Percentiles rank a stretch among this genome's conserved stretches.
These are phyloP conservation scores for Allomyces arbusculus DNA, from an alignment of 192 early-diverging fungal species.

Conservation along the genomic window DNA sequence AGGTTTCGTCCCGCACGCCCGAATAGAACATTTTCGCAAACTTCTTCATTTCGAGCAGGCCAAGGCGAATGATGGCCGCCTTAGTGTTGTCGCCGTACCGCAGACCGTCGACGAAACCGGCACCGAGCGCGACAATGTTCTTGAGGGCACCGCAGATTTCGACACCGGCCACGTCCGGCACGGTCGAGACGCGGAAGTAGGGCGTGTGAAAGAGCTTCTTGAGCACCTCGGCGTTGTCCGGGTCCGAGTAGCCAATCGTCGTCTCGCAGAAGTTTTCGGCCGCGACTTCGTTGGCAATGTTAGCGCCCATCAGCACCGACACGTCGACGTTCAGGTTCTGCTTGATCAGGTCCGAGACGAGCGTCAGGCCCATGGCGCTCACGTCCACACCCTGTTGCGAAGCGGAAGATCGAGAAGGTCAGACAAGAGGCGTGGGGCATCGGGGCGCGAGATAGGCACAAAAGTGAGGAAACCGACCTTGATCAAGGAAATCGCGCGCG, in stretches of 20 bases:
- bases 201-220: slow-evolving; percentile 63
- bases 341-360: slow-evolving; percentile 65
- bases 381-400: slow-evolving; percentile 49
- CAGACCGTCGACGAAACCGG: slow-evolving; percentile 84
- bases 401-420: too few species aligned
- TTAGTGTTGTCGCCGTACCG: slow-evolving; percentile 16
- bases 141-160: slow-evolving; percentile 96
- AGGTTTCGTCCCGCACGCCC: slow-evolving; percentile 78
- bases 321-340: slow-evolving; percentile 55
- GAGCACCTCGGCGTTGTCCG: slow-evolving; percentile 56
- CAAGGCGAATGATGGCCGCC: slow-evolving; percentile 88
- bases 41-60: slow-evolving; percentile 86
- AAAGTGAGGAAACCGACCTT: slow-evolving; percentile 20
- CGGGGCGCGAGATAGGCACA: too few species aligned
- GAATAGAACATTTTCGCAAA: slow-evolving; percentile 66
- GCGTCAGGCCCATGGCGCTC: slow-evolving; percentile 44
- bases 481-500: slow-evolving; percentile 85
- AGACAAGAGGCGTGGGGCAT: too few species aligned
- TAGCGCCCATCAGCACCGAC: slow-evolving; percentile 80
- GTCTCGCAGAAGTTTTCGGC: slow-evolving; percentile 87
- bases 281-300: slow-evolving; percentile 92
- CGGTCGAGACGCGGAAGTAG: slow-evolving; percentile 71
- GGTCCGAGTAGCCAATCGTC: slow-evolving; percentile 60
- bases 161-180: slow-evolving; percentile 73
- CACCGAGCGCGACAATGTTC: slow-evolving; percentile 94